Evolutionary conservation across 2,329 filamentous ascomycete genomes (phyloP).

Genomic region (Aspergillus tamarii): DNA sequence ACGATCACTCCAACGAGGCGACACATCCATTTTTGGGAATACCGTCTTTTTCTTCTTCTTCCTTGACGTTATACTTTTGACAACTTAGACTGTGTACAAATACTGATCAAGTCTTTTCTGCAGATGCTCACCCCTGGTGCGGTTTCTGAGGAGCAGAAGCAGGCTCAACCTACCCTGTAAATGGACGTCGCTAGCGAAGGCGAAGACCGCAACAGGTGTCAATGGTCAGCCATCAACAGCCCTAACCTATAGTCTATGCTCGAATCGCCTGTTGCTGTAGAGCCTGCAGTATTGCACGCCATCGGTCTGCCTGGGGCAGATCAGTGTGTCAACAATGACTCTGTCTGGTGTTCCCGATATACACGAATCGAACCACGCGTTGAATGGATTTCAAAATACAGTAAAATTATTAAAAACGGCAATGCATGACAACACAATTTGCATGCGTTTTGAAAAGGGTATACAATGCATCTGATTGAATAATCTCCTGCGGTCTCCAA

Average conservation of each 20-base stretch:
- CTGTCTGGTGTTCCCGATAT: neutral
- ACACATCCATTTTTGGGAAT: neutral
- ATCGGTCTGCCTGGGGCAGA: conserved; percentile 17
- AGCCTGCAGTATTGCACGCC: conserved; percentile 6
- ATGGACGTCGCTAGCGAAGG: conserved; percentile 28
- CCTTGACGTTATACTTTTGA: neutral
- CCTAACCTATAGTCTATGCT: conserved; percentile 11
- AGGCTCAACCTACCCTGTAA: conserved; percentile 42
- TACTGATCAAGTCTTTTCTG: conserved; percentile 19
- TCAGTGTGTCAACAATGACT: conserved; percentile 4
- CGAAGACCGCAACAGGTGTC: conserved; percentile 25
- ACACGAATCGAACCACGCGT: conserved; percentile 2
- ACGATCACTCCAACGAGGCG: neutral
- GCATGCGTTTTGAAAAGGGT: conserved; percentile 6
- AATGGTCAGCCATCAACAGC: conserved; percentile 15
- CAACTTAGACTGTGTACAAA: neutral
- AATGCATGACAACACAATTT: neutral
- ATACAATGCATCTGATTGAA: conserved; percentile 4
- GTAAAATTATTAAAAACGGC: neutral
- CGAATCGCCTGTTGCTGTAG: conserved; percentile 15
- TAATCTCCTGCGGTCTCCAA: conserved; percentile 1
- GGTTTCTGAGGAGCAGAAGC: conserved; percentile 30
- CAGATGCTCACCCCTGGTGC: conserved; percentile 49
- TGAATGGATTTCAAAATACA: conserved; percentile 2
- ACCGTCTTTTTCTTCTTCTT: neutral